A percentile compares a stretch with the other conserved stretches of the same genome.
Conservation (phyloP, 164 flowering plant species). For the Brasenia schreberi region DNA sequence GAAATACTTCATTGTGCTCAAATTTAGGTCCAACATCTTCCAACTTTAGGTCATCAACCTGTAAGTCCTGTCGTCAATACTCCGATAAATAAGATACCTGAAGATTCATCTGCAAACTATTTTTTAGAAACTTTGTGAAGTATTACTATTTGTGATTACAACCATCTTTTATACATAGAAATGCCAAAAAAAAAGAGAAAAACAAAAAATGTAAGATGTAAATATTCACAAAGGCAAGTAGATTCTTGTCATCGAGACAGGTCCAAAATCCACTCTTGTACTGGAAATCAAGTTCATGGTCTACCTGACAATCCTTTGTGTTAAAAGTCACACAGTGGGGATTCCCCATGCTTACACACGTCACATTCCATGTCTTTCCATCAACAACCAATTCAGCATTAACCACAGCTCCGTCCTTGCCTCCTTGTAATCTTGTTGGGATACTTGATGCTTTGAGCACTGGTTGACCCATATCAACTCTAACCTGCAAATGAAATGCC, state of each 20-base stretch:
- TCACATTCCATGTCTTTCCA: constrained; percentile 68
- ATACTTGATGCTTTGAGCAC: constrained; percentile 56
- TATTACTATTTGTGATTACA: too few relatives aligned
- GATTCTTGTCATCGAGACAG: too few relatives aligned
- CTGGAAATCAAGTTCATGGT: background rate
- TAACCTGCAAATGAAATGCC: constrained; percentile 41
- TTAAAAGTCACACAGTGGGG: constrained; percentile 93
- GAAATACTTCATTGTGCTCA: constrained; percentile 77
- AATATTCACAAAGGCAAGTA: too few relatives aligned
- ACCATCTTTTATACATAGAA: too few relatives aligned
- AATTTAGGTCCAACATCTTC: constrained; percentile 91
- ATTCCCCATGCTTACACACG: constrained; percentile 99
- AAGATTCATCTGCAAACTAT: background rate
- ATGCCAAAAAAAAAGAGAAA: too few relatives aligned
- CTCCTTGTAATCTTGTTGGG: constrained; percentile 65
- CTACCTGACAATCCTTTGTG: constrained; percentile 43
- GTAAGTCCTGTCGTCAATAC: constrained; percentile 49
- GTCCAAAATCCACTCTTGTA: too few relatives aligned
- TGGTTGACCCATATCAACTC: constrained; percentile 97
- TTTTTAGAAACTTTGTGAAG: too few relatives aligned
- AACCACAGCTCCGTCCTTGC: constrained; percentile 49
- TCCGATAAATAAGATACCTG: constrained; percentile 3
- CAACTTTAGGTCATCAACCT: constrained; percentile 73
- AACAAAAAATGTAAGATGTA: too few relatives aligned
- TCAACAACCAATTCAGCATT: constrained; percentile 55